Conservation (phyloP, 768 basidiomycete species). For the Boletus coccyginus region DNA sequence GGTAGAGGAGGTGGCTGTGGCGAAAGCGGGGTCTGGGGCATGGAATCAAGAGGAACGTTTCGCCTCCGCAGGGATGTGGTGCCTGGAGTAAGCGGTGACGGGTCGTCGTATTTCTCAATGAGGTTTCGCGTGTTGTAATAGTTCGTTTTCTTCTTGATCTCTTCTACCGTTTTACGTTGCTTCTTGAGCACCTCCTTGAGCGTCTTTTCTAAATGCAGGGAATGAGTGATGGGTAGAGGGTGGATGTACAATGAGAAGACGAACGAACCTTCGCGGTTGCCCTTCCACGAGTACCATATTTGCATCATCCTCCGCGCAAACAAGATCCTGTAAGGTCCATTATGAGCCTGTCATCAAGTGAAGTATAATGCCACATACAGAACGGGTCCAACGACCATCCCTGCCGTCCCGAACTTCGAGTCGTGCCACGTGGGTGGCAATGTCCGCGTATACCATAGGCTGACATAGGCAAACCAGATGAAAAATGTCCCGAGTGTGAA, state of each 20-base stretch:
- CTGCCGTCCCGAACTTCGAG: conserved; percentile 37
- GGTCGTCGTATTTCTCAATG: conserved; percentile 85
- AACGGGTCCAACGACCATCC: conserved; percentile 71
- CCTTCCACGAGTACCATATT: conserved; percentile 79
- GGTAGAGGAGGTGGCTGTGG: conserved; percentile 24
- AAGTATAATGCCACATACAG: conserved; percentile 50
- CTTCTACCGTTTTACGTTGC: conserved; percentile 85
- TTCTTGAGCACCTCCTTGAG: conserved; percentile 70
- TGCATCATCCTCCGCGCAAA: conserved; percentile 80
- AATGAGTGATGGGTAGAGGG: not conserved
- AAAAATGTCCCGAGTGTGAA: conserved; percentile 78
- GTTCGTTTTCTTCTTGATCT: conserved; percentile 97
- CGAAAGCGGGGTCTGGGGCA: conserved; percentile 32
- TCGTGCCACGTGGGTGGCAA: conserved; percentile 41
- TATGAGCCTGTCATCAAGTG: conserved; percentile 1
- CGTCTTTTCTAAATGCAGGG: conserved; percentile 60
- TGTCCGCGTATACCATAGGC: conserved; percentile 66
- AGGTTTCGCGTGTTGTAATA: conserved; percentile 91
- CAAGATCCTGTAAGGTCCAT: conserved; percentile 47
- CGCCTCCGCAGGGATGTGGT: conserved; percentile 45
- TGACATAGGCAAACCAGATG: conserved; percentile 69
- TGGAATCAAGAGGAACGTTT: conserved; percentile 27
- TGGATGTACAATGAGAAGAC: not conserved
- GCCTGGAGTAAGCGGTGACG: conserved; percentile 28
- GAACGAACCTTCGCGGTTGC: conserved; percentile 68